Evolutionary conservation across 306 rosid species (phyloP), one percentile per base, ranked within the genome.

Genomic region (Dalbergia cultrata): DNA sequence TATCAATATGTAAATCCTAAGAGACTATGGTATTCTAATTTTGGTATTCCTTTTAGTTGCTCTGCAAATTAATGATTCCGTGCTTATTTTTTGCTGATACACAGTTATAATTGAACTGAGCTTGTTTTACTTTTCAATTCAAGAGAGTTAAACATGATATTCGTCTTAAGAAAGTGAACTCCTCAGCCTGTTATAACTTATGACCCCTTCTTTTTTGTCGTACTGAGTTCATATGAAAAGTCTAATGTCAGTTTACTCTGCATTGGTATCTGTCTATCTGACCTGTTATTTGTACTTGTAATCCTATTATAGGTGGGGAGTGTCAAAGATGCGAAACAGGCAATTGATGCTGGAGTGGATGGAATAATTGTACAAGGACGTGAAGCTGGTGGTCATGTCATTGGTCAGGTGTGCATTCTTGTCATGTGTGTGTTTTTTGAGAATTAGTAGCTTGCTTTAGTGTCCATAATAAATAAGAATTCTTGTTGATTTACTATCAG

Each of bases 351-450:
- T 5, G 94, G 97, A 60, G 97, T 71, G 0, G 98, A 94, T 83
- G 97, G 89, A 67, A 88, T 94, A 44, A 94, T 92, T 71, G 93
- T 94, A 12, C 97, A 92, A 87, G 98, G 97, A 54, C 86, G 66
- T 45, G 98, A 92, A 80, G 98, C 98, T n/a, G 97, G 98, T 63
- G 97, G 97, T 47, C 98, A 92, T 86, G 93, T 94, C 44, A 87
- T 94, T 74, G 87, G 97, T 82, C 92, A 90, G 95, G 98, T 92
- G 73, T 44, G 45, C 1, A 4, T 74, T 17, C 43, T 78, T 68
- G n/a, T 47, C 66, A 26, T 75, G 14, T 19, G 16, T 35, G 37
- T 61, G 58, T 43, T 35, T 59, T 59, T 10, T 10, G 9, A 49
- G 8, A 13, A 50, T 22, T 9, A 7, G 21, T 37, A 26, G 70